A percentile compares a stretch with the other conserved stretches of the same genome.
Evolutionary conservation across 805 yeast genomes (phyloP).

Genomic region (Naumovozyma dairenensis): DNA sequence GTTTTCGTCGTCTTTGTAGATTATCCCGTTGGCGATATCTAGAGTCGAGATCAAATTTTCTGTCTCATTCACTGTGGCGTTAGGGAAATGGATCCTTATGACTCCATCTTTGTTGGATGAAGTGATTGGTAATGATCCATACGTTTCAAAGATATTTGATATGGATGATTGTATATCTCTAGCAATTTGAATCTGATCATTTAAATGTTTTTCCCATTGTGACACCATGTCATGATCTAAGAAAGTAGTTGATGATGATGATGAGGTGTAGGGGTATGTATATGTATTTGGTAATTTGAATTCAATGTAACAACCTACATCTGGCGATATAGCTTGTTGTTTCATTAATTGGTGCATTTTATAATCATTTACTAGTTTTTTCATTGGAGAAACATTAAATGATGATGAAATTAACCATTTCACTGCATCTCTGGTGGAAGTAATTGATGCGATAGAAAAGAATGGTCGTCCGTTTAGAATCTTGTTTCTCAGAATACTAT

Average conservation of each 20-base stretch:
- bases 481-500: conserved; percentile 8
- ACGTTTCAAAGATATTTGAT: conserved; percentile 36
- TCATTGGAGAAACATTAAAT: neutral
- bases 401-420: conserved; percentile 34
- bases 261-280: no score
- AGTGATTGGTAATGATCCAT: conserved; percentile 59
- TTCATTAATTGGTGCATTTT: conserved; percentile 17
- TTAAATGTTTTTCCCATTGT: conserved; percentile 27
- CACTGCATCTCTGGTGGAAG: conserved; percentile 44
- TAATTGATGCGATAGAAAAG: conserved; percentile 17
- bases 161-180: conserved; percentile 37
- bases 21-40: conserved; percentile 49
- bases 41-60: conserved; percentile 48
- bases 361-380: conserved; percentile 8
- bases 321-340: no score
- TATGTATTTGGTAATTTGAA: conserved; percentile 38
- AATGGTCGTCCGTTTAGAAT: no score
- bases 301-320: conserved; percentile 46
- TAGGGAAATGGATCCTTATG: conserved; percentile 60
- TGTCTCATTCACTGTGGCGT: conserved; percentile 50
- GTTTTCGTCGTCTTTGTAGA: conserved; percentile 29
- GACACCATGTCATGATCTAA: neutral
- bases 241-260: neutral
- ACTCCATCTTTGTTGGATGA: conserved; percentile 28
- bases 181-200: conserved; percentile 30